Evolutionary conservation across 2,329 filamentous ascomycete genomes (phyloP).

Genomic region (Acrodontium crateriforme): DNA sequence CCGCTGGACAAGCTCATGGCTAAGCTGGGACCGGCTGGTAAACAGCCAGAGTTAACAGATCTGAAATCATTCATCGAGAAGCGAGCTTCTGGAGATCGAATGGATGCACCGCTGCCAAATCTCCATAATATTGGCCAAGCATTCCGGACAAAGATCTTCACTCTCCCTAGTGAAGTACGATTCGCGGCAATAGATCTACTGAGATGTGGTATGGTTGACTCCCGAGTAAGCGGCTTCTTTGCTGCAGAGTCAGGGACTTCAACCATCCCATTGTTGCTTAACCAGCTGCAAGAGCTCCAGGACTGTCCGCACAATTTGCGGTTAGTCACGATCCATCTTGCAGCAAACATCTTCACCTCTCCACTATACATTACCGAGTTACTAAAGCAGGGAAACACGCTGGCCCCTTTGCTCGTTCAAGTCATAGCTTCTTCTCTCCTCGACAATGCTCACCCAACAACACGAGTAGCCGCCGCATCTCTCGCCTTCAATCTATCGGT

Average conservation of each 20-base stretch:
- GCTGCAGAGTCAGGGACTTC: slow-evolving; percentile 56
- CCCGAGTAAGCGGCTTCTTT: slow-evolving; percentile 67
- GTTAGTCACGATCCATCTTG: slow-evolving; percentile 68
- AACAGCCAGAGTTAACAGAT: slow-evolving; percentile 45
- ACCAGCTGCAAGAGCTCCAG: slow-evolving; percentile 39
- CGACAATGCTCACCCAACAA: slow-evolving; percentile 57
- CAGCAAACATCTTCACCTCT: slow-evolving; percentile 73
- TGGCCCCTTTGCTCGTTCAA: slow-evolving; percentile 37
- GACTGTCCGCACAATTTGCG: slow-evolving; percentile 68
- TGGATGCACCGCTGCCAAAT: slow-evolving; percentile 57
- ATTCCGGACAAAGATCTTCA: slow-evolving; percentile 13
- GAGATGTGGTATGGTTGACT: slow-evolving; percentile 61
- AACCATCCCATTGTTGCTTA: slow-evolving; percentile 49
- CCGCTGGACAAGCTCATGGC: slow-evolving; percentile 67
- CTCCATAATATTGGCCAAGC: slow-evolving; percentile 46
- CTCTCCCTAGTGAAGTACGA: slow-evolving; percentile 48
- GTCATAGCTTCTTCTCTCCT: slow-evolving; percentile 67
- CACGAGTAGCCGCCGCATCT: slow-evolving; percentile 69
- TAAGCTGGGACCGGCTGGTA: slow-evolving; percentile 57
- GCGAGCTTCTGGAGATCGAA: slow-evolving; percentile 44
- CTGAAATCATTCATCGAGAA: slow-evolving; percentile 59
- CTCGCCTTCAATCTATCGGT: slow-evolving; percentile 71
- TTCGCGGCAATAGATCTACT: slow-evolving; percentile 82
- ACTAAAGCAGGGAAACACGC: not conserved
- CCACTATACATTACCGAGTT: slow-evolving; percentile 47